A percentile compares a stretch with the other conserved stretches of the same genome.
These are phyloP conservation scores for Clarkia xantiana DNA, from an alignment of 345 rosid genomes.

Conservation along the genomic window DNA sequence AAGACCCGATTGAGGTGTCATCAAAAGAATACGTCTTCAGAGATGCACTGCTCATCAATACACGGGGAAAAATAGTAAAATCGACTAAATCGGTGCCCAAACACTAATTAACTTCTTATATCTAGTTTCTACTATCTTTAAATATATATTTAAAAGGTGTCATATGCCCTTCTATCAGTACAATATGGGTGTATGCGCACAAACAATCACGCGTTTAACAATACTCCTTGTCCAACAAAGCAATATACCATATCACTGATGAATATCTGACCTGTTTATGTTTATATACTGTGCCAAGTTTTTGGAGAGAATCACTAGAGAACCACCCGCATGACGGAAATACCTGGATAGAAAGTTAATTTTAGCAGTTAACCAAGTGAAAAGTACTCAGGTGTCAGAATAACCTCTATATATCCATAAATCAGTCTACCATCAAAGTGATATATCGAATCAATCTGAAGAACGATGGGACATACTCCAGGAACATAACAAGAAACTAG, in stretches of 20 bases:
- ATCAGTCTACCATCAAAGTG: too few relatives aligned
- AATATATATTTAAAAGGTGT: too few relatives aligned
- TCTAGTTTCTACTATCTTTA: too few relatives aligned
- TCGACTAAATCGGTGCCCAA: neutral
- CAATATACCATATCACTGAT: neutral
- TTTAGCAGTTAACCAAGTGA: neutral
- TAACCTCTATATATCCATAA: too few relatives aligned
- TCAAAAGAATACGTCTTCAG: slow-evolving; percentile 79
- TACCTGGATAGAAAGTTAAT: slow-evolving; percentile 43
- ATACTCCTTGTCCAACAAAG: neutral
- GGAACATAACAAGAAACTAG: too few relatives aligned
- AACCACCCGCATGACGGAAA: slow-evolving; percentile 71
- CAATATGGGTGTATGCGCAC: neutral
- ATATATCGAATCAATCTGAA: too few relatives aligned
- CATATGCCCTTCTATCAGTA: too few relatives aligned
- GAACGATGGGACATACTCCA: too few relatives aligned
- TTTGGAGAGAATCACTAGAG: slow-evolving; percentile 66
- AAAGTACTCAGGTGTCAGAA: too few relatives aligned
- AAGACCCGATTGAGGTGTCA: slow-evolving; percentile 76
- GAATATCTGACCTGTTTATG: slow-evolving; percentile 63
- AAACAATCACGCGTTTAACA: neutral
- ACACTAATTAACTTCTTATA: too few relatives aligned
- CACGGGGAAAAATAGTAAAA: neutral
- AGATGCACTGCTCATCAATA: slow-evolving; percentile 47
- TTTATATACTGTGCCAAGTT: slow-evolving; percentile 67